These are phyloP conservation scores for Ephemerocybe angulata DNA, from an alignment of 768 basidiomycete species.

Conservation along the genomic window DNA sequence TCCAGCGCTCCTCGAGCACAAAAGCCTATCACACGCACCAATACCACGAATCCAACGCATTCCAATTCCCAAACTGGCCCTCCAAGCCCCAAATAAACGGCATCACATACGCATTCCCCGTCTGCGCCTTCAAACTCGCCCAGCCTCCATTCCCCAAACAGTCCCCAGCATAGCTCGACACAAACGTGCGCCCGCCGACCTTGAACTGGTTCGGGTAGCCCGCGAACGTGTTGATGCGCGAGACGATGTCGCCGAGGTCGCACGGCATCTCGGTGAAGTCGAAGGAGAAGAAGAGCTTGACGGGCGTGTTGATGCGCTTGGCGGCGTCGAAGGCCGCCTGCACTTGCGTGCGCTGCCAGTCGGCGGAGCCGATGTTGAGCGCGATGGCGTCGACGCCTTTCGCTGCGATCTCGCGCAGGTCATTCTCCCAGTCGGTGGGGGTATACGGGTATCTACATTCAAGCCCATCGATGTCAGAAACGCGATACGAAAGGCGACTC, in stretches of 20 bases:
- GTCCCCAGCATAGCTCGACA: conserved; percentile 61
- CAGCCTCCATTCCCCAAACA: conserved; percentile 53
- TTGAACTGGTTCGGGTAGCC: conserved; percentile 53
- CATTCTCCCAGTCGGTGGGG: conserved; percentile 36
- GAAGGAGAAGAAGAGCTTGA: conserved; percentile 58
- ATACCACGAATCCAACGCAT: conserved; percentile 46
- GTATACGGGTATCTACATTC: conserved; percentile 37
- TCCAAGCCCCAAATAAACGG: conserved; percentile 56
- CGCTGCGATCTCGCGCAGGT: conserved; percentile 38
- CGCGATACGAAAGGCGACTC: not conserved
- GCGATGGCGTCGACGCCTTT: conserved; percentile 54
- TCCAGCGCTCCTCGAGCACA: not conserved
- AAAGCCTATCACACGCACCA: conserved; percentile 30
- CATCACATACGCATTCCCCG: conserved; percentile 44
- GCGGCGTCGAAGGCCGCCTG: conserved; percentile 52
- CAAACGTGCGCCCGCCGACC: conserved; percentile 49
- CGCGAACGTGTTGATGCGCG: conserved; percentile 43
- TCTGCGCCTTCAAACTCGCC: conserved; percentile 44
- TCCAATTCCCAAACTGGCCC: conserved; percentile 43
- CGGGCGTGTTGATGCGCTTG: conserved; percentile 30
- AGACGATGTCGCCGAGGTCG: conserved; percentile 37
- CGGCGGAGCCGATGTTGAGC: conserved; percentile 55
- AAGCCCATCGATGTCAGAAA: no score
- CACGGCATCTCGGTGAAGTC: conserved; percentile 54
- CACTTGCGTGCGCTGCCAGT: conserved; percentile 49